Conservation (phyloP, 1,284 basidiomycete species). For the Malassezia sympodialis region DNA sequence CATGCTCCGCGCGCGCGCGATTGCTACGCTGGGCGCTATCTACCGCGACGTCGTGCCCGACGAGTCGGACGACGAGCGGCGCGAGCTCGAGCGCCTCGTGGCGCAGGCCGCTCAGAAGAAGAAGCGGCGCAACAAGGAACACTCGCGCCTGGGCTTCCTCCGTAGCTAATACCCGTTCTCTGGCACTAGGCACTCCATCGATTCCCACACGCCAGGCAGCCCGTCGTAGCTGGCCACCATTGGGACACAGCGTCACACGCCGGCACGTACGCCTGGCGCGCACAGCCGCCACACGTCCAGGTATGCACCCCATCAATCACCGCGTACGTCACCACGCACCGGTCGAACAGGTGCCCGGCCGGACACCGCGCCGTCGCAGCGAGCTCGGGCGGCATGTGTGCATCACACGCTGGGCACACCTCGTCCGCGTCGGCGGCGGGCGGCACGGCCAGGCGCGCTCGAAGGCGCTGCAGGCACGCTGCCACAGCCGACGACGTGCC, state of each 20-base stretch:
- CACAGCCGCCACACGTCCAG: slow-evolving; percentile 10
- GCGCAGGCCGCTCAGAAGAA: slow-evolving; percentile 51
- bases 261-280: slow-evolving; percentile 1
- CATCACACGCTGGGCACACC: slow-evolving; percentile 10
- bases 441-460: neutral
- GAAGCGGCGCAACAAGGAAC: slow-evolving; percentile 34
- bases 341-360: slow-evolving; percentile 14
- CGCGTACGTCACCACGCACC: slow-evolving; percentile 10
- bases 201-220: slow-evolving; percentile 9
- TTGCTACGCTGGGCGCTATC: slow-evolving; percentile 42
- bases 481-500: neutral
- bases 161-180: neutral
- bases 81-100: slow-evolving; percentile 49
- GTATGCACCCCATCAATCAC: slow-evolving; percentile 2
- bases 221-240: neutral
- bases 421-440: neutral
- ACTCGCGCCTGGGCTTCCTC: neutral
- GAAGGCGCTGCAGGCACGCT: neutral
- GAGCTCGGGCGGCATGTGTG: neutral
- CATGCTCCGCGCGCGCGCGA: slow-evolving; percentile 39
- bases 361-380: slow-evolving; percentile 8
- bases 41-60: slow-evolving; percentile 44
- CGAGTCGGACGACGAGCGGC: slow-evolving; percentile 41
- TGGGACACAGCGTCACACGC: neutral
- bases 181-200: slow-evolving; percentile 5